Evolutionary conservation across 1,284 basidiomycete species (phyloP).

Genomic region (Papiliotrema nemorosa): DNA sequence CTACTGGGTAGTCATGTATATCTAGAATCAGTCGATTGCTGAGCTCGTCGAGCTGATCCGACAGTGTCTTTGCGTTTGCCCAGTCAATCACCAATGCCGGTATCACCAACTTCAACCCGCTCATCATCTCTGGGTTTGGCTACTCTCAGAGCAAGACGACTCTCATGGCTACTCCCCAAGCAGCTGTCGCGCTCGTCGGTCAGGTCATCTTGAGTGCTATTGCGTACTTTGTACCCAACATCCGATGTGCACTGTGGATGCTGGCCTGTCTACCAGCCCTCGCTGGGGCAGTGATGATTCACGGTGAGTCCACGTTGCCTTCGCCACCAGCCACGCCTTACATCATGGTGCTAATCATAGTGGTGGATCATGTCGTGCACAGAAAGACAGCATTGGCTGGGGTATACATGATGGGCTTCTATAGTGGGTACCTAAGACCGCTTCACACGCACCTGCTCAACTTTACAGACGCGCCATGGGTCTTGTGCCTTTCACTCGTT

Average conservation of each 20-base stretch:
- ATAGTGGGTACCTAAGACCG: neutral
- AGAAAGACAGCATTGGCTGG: neutral
- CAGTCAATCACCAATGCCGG: conserved; percentile 16
- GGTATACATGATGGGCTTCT: conserved; percentile 4
- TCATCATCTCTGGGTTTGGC: conserved; percentile 12
- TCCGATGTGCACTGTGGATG: conserved; percentile 3
- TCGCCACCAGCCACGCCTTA: neutral
- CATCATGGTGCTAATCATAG: neutral
- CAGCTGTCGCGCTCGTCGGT: neutral
- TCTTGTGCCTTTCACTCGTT: conserved; percentile 1
- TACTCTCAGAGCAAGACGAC: conserved; percentile 8
- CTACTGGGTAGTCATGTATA: conserved; percentile 7
- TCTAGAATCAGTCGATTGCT: conserved; percentile 52
- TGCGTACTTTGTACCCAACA: conserved; percentile 2
- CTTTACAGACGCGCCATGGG: conserved; percentile 15
- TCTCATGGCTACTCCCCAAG: conserved; percentile 1
- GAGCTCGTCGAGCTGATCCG: conserved; percentile 50
- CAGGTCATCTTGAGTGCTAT: neutral
- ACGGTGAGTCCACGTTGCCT: neutral
- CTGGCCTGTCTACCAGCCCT: conserved; percentile 3
- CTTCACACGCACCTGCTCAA: neutral
- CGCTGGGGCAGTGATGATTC: conserved; percentile 1
- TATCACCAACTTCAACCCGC: conserved; percentile 11
- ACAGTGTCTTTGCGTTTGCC: conserved; percentile 12
- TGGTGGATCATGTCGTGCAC: neutral